phyloP scores from a whole-genome alignment of 2,329 filamentous ascomycete genomes.

The Colletotrichum sp. region DNA sequence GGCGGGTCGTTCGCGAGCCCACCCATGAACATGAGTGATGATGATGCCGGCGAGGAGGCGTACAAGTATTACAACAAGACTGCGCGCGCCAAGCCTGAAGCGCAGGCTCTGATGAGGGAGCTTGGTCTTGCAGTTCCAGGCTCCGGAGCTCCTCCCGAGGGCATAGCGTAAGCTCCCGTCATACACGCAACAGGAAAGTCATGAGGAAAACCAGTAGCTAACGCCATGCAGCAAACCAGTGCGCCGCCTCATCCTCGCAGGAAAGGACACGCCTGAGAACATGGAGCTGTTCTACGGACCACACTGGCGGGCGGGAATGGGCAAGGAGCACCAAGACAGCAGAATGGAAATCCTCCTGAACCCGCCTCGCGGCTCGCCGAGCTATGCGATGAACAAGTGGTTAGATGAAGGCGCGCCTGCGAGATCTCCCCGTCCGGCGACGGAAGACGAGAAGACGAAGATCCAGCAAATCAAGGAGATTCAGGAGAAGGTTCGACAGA shows the following conservation, averaged over 20 bases:
- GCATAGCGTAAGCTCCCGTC: background rate
- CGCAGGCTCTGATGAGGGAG: background rate
- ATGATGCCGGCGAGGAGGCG: background rate
- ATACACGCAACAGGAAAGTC: too few relatives aligned
- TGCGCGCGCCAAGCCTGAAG: background rate
- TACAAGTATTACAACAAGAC: background rate
- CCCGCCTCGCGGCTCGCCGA: background rate
- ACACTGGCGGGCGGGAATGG: background rate
- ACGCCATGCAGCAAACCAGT: background rate
- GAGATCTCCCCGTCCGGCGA: background rate
- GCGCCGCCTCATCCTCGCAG: background rate
- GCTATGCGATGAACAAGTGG: background rate
- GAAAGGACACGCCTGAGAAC: background rate
- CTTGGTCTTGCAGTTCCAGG: background rate
- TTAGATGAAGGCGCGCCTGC: background rate
- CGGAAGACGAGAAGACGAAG: background rate
- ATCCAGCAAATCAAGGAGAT: background rate
- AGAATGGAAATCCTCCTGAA: background rate
- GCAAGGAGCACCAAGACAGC: background rate
- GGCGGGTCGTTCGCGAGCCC: background rate
- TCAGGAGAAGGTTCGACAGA: background rate
- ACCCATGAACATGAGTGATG: background rate
- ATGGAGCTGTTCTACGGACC: background rate
- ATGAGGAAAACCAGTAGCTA: background rate
- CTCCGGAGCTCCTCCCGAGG: background rate